Conservation (phyloP, 345 rosid genomes). For the Populus pruinosa region DNA sequence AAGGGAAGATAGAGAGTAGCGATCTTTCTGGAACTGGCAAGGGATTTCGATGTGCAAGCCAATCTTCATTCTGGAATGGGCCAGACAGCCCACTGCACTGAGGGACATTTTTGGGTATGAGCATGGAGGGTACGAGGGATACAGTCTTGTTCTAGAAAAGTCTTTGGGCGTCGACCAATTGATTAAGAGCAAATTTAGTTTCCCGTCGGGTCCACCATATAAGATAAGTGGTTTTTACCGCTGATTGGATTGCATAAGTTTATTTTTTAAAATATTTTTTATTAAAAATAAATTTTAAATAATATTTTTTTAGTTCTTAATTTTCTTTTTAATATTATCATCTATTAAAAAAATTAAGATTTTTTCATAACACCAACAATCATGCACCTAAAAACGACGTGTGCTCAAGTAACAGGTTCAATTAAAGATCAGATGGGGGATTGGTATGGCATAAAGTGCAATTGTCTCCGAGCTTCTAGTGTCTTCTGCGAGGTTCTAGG, state of each 20-base stretch:
- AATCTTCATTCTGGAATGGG: neutral
- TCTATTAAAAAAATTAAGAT: no score
- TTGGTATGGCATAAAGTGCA: neutral
- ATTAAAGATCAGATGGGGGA: neutral
- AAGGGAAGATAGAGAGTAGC: neutral
- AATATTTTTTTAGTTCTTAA: no score
- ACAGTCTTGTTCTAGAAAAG: neutral
- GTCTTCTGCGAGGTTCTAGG: neutral
- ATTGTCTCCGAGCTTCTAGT: neutral
- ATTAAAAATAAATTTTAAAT: no score
- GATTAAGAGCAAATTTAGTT: no score
- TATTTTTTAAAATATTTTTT: no score
- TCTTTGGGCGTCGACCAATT: neutral
- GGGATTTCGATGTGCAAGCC: neutral
- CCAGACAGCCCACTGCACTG: no score
- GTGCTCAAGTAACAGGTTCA: neutral
- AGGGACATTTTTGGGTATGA: neutral
- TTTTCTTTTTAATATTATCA: no score
- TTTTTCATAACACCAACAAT: no score
- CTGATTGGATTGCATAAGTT: neutral
- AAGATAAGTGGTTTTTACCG: no score
- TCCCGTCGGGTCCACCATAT: neutral
- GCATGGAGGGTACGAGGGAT: no score
- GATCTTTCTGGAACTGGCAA: constrained; percentile 3
- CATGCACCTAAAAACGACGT: neutral